phyloP scores from a whole-genome alignment of 2,329 filamentous ascomycete genomes.

The Fusarium succisae region DNA sequence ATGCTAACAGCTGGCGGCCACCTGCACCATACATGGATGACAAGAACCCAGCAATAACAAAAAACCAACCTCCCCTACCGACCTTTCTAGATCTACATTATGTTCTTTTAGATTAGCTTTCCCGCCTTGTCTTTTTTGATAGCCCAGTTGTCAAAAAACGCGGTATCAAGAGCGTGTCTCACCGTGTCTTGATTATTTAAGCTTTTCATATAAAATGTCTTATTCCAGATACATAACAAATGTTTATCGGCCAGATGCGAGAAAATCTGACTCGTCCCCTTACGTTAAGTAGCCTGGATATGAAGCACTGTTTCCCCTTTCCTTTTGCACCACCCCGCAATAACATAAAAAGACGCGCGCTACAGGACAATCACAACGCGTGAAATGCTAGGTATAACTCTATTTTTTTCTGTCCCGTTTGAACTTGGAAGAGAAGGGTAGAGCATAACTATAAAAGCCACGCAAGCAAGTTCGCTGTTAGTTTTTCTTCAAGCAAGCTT shows the following conservation, averaged over 20 bases:
- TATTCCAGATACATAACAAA: background rate
- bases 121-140: slow-evolving; percentile 27
- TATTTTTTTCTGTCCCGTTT: background rate
- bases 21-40: background rate
- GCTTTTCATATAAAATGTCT: slow-evolving; percentile 21
- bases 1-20: slow-evolving; percentile 18
- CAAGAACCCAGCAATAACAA: slow-evolving; percentile 17
- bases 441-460: background rate
- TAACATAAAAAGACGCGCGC: slow-evolving; percentile 33
- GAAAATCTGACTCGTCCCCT: slow-evolving; percentile 28
- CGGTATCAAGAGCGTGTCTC: slow-evolving; percentile 20
- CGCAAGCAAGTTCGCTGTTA: background rate
- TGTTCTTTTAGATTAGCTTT: slow-evolving; percentile 19
- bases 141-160: slow-evolving; percentile 4
- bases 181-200: slow-evolving; percentile 22
- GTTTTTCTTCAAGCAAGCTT: background rate
- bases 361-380: slow-evolving; percentile 24
- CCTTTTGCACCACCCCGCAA: slow-evolving; percentile 37
- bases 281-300: slow-evolving; percentile 3
- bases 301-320: slow-evolving; percentile 20
- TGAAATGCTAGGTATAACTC: slow-evolving; percentile 20
- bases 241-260: slow-evolving; percentile 21
- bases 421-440: background rate
- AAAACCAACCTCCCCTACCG: slow-evolving; percentile 25
- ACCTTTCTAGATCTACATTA: slow-evolving; percentile 18